Evolutionary conservation across 805 yeast species (phyloP), one percentile per base, ranked within the genome.

Genomic region (Wickerhamiella kurtzmanii): DNA sequence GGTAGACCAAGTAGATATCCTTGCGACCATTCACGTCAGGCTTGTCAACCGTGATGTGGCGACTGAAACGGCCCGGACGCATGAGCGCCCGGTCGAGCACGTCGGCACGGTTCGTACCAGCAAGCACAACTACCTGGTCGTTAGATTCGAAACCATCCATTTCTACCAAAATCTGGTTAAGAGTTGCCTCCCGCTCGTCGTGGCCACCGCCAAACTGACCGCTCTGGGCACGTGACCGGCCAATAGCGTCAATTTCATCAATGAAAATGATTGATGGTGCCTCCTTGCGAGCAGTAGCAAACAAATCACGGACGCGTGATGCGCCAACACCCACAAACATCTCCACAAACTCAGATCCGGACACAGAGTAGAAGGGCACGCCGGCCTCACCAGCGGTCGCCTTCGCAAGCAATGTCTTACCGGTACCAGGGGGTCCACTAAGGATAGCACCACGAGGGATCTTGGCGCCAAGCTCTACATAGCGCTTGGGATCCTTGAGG

Each of bases 261-360:
- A 87, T 85, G 61, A 87, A 87, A 46, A 87, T 80, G 57, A 87
- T 87, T 2, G 94, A 74, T 4, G 96, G 96, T 0, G 95, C 92
- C 70, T 77, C 81, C 52, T 82, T 82, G 59, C 95, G 74, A 16
- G 96, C 96, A 41, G 84, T 82, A 60, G 82, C 80, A 68, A 87
- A 87, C 59, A 87, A 71, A 60, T 88, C 96, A 63, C 96, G 82
- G 38, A 87, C 96, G 64, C 96, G 75, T 2, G 89, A 80, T 3
- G 96, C 95, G 68, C 96, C 96, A 21, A 87, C 95, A 67, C 96
- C 96, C 18, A 84, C 94, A 70, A 84, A 87, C 95, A 87, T 87
- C 64, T 87, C 95, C n/a, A 86, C 94, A 56, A 87, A 87, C 62
- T 87, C 96, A 13, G 95, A 85, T 57, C 95, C 96, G 1, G 94